Base-by-base conservation (phyloP, 345 rosid species). In the Eucalyptus tenuipes region DNA sequence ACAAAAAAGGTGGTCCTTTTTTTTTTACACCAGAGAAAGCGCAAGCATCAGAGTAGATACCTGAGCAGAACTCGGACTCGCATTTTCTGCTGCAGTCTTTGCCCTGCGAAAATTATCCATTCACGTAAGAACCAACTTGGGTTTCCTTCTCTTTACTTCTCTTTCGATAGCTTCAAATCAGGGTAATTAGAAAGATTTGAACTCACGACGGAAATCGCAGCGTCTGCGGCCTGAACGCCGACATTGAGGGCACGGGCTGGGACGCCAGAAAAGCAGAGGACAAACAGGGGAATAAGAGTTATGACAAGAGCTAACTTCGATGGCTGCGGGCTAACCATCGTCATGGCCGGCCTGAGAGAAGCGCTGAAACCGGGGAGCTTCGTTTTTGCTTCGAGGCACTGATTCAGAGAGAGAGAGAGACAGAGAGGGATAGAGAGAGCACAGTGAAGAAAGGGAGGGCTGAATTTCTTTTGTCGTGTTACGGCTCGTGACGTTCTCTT, bases 81-180 rank as follows among this genome's bases (percentile, higher is more conserved):
- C 99, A 97, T 93, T 91, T 96, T 85, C 96, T 90, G 79, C 99
- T 97, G 92, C 98, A 97, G 3, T 92, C 97, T 91, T 95, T 96
- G 11, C 94, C 87, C 99, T 97, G 90, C 68, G 68, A 89, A 89
- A 79, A 33, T 42, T 20, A 49, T 86, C 86, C 8, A 61, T 7
- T 48, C 29, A 90, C 57, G 42, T 53, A 50, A 53, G 8, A 25
- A 44, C 45, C 49, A 48, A 40, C 66, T 20, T 24, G 84, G 45
- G 33, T 31, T 64, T 15, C 24, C 48, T 61, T 27, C 40, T 49
- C 20, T 49, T 44, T 37, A 42, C 40, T 33, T 53, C 37, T 53
- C 2, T 71, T 12, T 37, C 27, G 33, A 84, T 55, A 11, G 50
- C 8, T 10, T 49, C 16, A 49, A 49, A 37, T 15, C 27, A 16